Conservation (phyloP, 768 basidiomycete species). For the Leucocoprinus birnbaumii region DNA sequence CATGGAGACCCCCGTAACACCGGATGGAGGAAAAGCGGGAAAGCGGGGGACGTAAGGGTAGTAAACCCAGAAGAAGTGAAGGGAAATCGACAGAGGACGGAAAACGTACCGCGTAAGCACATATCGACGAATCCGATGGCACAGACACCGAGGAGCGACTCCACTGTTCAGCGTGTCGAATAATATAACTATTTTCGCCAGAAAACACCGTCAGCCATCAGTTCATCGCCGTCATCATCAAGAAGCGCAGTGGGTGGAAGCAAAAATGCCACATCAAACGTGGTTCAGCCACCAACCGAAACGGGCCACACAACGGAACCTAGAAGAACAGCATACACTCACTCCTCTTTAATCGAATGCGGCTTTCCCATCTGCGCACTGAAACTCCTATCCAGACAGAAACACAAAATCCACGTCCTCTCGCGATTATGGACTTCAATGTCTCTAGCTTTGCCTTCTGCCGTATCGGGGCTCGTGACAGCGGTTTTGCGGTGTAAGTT, state of each 20-base stretch:
- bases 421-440: conserved; percentile 91
- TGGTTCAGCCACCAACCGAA: not conserved
- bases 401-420: conserved; percentile 90
- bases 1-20: too few species aligned
- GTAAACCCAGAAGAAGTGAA: not conserved
- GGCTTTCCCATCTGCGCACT: conserved; percentile 98
- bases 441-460: conserved; percentile 80
- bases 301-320: too few species aligned
- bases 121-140: conserved; percentile 64
- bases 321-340: conserved; percentile 30
- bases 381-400: conserved; percentile 81
- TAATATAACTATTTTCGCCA: conserved; percentile 80
- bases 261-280: conserved; percentile 7
- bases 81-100: not conserved
- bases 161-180: conserved; percentile 81
- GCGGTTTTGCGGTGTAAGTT: conserved; percentile 90
- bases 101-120: conserved; percentile 70
- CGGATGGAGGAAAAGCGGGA: not conserved
- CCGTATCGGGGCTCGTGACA: conserved; percentile 55
- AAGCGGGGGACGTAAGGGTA: too few species aligned
- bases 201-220: conserved; percentile 14
- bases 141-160: conserved; percentile 60
- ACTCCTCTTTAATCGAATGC: conserved; percentile 91
- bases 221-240: too few species aligned
- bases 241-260: too few species aligned